Evolutionary conservation across 2,329 filamentous ascomycete species (phyloP).

Genomic region (Cucurbitaria berberidis): DNA sequence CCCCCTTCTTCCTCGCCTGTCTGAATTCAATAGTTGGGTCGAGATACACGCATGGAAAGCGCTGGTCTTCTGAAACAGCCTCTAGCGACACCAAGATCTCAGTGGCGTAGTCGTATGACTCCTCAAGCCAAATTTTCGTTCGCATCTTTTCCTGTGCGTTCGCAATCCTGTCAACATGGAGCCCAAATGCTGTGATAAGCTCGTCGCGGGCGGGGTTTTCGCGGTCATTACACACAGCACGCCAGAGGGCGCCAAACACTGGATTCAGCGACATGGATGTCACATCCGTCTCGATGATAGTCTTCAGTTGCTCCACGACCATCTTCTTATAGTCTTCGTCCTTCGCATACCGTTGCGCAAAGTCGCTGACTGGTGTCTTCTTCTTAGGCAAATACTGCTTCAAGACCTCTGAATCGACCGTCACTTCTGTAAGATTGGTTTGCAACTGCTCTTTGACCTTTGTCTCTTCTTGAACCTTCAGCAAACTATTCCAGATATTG

Average conservation of each 20-base stretch:
- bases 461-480: not conserved
- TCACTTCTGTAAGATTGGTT: conserved; percentile 19
- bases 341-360: conserved; percentile 48
- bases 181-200: conserved; percentile 53
- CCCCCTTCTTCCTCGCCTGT: conserved; percentile 7
- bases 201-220: conserved; percentile 50
- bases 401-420: conserved; percentile 21
- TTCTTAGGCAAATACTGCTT: conserved; percentile 47
- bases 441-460: conserved; percentile 9
- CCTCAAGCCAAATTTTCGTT: conserved; percentile 59
- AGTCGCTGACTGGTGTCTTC: conserved; percentile 29
- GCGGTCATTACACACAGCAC: conserved; percentile 57
- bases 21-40: conserved; percentile 54
- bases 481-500: not conserved
- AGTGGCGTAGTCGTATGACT: conserved; percentile 57
- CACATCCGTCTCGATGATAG: conserved; percentile 55
- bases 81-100: conserved; percentile 53
- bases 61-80: conserved; percentile 46
- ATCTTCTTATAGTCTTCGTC: conserved; percentile 50
- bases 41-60: conserved; percentile 58
- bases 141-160: conserved; percentile 43
- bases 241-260: conserved; percentile 59
- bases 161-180: conserved; percentile 47
- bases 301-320: conserved; percentile 49
- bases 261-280: conserved; percentile 56